These are phyloP conservation scores for Moesziomyces sp. DNA, from an alignment of 1,284 basidiomycete genomes.

Conservation along the genomic window DNA sequence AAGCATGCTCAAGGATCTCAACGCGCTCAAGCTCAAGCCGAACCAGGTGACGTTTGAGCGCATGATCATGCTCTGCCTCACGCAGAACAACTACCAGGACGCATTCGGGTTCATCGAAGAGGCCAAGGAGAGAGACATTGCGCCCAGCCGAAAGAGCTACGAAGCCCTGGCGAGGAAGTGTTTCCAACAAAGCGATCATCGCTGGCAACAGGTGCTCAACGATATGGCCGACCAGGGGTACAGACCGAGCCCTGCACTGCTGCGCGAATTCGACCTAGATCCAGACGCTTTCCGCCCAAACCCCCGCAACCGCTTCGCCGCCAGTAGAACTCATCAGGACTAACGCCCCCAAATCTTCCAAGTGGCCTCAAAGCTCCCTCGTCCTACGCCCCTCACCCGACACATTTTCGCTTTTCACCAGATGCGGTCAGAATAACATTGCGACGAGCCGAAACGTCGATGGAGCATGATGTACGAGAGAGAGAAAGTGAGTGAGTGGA, in stretches of 20 bases:
- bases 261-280: constrained; percentile 15
- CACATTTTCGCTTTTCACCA: neutral
- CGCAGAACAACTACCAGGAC: constrained; percentile 48
- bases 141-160: constrained; percentile 52
- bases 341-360: too few relatives aligned
- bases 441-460: too few relatives aligned
- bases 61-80: constrained; percentile 48
- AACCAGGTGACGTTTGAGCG: constrained; percentile 50
- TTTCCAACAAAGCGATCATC: constrained; percentile 30
- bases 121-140: constrained; percentile 34
- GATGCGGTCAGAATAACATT: neutral
- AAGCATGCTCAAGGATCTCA: constrained; percentile 36
- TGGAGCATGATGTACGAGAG: neutral
- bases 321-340: too few relatives aligned
- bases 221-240: constrained; percentile 56
- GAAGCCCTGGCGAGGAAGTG: constrained; percentile 56
- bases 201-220: constrained; percentile 38
- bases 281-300: constrained; percentile 1
- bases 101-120: constrained; percentile 56
- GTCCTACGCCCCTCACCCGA: too few relatives aligned
- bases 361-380: too few relatives aligned
- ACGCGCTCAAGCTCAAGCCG: constrained; percentile 13
- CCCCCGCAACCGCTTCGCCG: neutral
- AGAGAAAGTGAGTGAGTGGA: neutral
- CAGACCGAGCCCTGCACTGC: constrained; percentile 6